Percentiles rank a stretch among this genome's conserved stretches.
Conservation (phyloP, 2,329 filamentous ascomycete species). For the Chaetomium sp. region DNA sequence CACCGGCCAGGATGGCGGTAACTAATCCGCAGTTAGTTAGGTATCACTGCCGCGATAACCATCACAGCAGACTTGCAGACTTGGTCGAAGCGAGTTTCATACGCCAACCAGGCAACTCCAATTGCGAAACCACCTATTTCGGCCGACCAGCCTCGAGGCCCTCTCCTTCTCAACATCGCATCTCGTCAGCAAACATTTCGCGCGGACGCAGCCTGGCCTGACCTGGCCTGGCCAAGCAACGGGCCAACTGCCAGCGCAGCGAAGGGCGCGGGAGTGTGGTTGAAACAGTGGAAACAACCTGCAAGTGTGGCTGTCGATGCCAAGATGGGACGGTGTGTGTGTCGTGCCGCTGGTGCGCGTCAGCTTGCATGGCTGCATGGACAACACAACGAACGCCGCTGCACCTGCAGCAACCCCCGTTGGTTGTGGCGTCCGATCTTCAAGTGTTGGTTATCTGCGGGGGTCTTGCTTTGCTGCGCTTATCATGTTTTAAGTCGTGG, state of each 20-base stretch:
- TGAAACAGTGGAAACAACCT: constrained; percentile 9
- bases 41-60: neutral
- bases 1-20: neutral
- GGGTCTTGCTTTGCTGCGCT: neutral
- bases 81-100: neutral
- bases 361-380: constrained; percentile 16
- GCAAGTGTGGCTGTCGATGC: constrained; percentile 10
- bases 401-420: neutral
- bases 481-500: neutral
- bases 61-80: neutral
- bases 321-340: neutral
- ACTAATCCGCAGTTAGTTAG: no score
- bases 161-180: neutral
- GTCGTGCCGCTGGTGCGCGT: constrained; percentile 2
- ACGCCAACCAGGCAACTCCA: neutral
- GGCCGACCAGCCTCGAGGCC: neutral
- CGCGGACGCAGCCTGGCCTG: no score
- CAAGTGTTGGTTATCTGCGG: neutral
- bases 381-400: constrained; percentile 5
- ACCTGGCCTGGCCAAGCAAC: neutral
- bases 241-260: constrained; percentile 16
- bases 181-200: neutral
- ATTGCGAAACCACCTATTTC: neutral
- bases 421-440: constrained; percentile 4
- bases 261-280: neutral